Evolutionary conservation across 805 yeast genomes (phyloP), one percentile per base, ranked within the genome.

Genomic region (Schwanniomyces yamadae): DNA sequence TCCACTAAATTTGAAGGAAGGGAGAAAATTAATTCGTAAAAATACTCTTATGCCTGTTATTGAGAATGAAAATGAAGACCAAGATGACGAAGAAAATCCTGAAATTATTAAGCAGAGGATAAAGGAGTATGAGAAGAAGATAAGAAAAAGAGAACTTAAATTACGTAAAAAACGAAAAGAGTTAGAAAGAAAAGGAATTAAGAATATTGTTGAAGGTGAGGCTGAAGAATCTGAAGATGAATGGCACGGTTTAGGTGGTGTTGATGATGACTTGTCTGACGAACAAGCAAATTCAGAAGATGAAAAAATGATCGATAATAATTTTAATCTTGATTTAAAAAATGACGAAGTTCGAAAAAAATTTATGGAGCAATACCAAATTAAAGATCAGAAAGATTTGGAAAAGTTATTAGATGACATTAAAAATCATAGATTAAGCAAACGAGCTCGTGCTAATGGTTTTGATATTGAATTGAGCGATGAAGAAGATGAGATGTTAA

Each of bases 161-260:
- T 40, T 49, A 3, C 52, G 67, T 14, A 55, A 52, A 37, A 49
- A 55, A 34, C 59, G 75, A 34, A 73, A 63, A 42, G 84, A 78
- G 42, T 58, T 82, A 66, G 83, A 75, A 42, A 63, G 73, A 19
- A 69, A 62, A 39, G 90, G 90, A 2, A 46, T 80, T 13, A 70
- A 70, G 35, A 68, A 75, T 17, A 72, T 86, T 36, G 67, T 85
- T 54, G 91, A 86, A 49, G 81, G 83, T 32, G 93, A 85, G 64
- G 95, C 95, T 28, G 89, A 77, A 47, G 95, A 86, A 63, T 84
- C 93, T 23, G 95, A 86, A 41, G 95, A 86, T 66, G 95, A 86
- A 63, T 86, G 88, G 85, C 75, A 75, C 33, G 95, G 93, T 3
- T 49, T 83, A 32, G 93, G 91, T 45, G 95, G 95, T 41, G 66